Percentiles rank a stretch among this genome's conserved stretches.
These are phyloP conservation scores for Phaseolus coccineus DNA, from an alignment of 331 rosid genomes.

Conservation along the genomic window DNA sequence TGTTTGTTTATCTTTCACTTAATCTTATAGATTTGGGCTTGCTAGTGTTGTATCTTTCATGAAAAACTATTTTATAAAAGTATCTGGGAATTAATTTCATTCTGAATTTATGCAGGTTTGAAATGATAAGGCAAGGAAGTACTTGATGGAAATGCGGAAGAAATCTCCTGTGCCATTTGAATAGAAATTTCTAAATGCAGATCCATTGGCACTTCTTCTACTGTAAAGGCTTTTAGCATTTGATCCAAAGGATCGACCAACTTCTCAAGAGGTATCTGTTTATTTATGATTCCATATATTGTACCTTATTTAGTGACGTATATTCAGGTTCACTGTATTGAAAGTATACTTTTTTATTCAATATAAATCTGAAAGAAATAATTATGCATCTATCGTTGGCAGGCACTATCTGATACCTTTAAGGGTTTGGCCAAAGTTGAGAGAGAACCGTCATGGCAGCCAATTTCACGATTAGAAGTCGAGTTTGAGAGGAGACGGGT, in stretches of 20 bases:
- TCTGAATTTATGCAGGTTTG: conserved; percentile 69
- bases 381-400: conserved; percentile 34
- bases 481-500: conserved; percentile 92
- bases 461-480: conserved; percentile 82
- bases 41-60: conserved; percentile 5
- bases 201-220: conserved; percentile 74
- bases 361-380: conserved; percentile 24
- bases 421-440: conserved; percentile 90
- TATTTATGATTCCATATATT: conserved; percentile 7
- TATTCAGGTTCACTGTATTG: background rate
- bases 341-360: background rate
- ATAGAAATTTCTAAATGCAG: conserved; percentile 80
- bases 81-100: conserved; percentile 7
- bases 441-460: conserved; percentile 88
- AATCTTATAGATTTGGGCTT: background rate
- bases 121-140: conserved; percentile 91
- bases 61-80: conserved; percentile 15
- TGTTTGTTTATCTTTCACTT: conserved; percentile 34
- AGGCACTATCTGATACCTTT: conserved; percentile 96
- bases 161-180: conserved; percentile 69
- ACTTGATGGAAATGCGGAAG: conserved; percentile 71
- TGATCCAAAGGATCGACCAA: conserved; percentile 94
- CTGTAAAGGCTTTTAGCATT: conserved; percentile 85
- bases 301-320: background rate
- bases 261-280: conserved; percentile 85